These are phyloP conservation scores for Hymenoscyphus fructigenus DNA, from an alignment of 2,329 filamentous ascomycete genomes.

Conservation along the genomic window DNA sequence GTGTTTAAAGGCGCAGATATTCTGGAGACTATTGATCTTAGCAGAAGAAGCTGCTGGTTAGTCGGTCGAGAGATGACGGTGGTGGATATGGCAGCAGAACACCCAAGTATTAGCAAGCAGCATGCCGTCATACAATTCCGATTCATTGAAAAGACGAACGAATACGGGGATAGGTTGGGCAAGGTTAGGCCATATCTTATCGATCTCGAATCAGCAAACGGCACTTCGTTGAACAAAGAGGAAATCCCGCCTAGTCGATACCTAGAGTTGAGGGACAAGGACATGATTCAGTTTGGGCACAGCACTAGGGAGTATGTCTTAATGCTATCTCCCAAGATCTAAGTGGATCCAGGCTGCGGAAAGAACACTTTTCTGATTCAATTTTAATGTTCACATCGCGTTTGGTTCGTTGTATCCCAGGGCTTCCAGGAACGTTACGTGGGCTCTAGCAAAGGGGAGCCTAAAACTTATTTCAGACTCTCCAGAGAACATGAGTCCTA, in stretches of 20 bases:
- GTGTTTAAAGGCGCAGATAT: slow-evolving; percentile 84
- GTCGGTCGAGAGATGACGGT: slow-evolving; percentile 78
- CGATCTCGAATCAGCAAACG: slow-evolving; percentile 91
- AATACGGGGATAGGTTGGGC: slow-evolving; percentile 81
- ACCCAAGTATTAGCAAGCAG: slow-evolving; percentile 92
- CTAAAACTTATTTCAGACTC: background rate
- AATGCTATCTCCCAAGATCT: slow-evolving; percentile 61
- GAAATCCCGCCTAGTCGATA: slow-evolving; percentile 73
- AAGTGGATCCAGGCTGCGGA: background rate
- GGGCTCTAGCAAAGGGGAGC: background rate
- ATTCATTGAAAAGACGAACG: slow-evolving; percentile 76
- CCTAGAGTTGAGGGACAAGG: slow-evolving; percentile 82
- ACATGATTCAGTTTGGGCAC: slow-evolving; percentile 83
- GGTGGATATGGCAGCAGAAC: slow-evolving; percentile 80
- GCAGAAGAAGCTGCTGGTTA: slow-evolving; percentile 82
- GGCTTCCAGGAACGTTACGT: background rate
- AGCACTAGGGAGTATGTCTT: slow-evolving; percentile 94
- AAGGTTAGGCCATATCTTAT: slow-evolving; percentile 85
- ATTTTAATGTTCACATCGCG: background rate
- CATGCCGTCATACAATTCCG: slow-evolving; percentile 95
- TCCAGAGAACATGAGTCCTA: background rate
- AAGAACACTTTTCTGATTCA: background rate
- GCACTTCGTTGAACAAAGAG: slow-evolving; percentile 78
- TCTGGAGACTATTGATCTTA: slow-evolving; percentile 77
- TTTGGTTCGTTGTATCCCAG: background rate